Evolutionary conservation across 2,329 filamentous ascomycete genomes (phyloP), one percentile per base, ranked within the genome.

Genomic region (Hypoxylon sp.): DNA sequence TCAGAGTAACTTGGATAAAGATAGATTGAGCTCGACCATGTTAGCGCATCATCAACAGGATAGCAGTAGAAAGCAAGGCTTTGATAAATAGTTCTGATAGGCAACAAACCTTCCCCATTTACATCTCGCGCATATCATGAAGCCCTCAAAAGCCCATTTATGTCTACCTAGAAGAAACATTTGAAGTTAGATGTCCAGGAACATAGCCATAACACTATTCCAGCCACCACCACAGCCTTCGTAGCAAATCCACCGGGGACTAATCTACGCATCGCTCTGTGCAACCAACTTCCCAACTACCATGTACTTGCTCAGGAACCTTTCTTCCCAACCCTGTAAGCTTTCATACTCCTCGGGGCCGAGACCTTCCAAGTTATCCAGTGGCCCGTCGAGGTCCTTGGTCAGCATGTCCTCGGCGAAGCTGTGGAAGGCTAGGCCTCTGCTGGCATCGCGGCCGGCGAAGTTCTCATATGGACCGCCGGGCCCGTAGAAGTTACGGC

Each of bases 381-480:
- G 83, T 48, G 94, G 93, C 0, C 89, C 95, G 63, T 96, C 89
- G 61, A 98, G 82, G 80, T 98, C 92, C 84, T 95, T 90, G 17
- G 96, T 98, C 82, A 98, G 83, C 94, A 98, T 97, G 5, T 94
- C 92, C 84, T 93, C 89, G 78, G 98, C 96, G 80, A 99, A 98
- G 83, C 93, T 97, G 65, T 94, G 93, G 80, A 89, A 93, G 0
- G 96, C 95, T 67, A 99, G 83, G 0, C 96, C 96, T 57, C 95
- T 87, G 71, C 89, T 94, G 19, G 96, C 96, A 81, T 99, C 96
- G 42, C 94, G 86, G 0, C 96, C 96, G 0, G 96, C 96, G 78
- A 99, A 99, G 83, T 98, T 98, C 80, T 91, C 91, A 80, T 99
- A 99, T 1, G 95, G 94, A 0, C 95, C 95, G 11, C 94, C 94